Conservation (phyloP, 176 grass and related monocot genomes). For the Elymus sibiricus region DNA sequence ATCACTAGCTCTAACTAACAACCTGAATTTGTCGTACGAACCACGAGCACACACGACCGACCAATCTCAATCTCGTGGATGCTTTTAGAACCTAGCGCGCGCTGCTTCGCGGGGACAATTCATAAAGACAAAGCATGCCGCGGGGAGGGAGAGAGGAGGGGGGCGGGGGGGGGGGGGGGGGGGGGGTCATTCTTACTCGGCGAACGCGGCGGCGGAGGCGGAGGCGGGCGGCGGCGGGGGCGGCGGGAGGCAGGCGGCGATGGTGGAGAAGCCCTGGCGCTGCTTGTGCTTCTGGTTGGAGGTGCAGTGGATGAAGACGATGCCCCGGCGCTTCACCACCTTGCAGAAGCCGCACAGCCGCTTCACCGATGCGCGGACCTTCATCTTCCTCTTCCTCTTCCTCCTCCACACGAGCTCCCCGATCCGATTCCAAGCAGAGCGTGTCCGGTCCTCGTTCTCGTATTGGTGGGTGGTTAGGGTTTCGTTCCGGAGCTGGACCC, state of each 20-base stretch:
- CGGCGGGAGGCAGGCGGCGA: constrained; percentile 43
- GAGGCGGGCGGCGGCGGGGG: background rate
- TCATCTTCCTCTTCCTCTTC: constrained; percentile 44
- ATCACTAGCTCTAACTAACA: background rate
- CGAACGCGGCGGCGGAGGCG: constrained; percentile 20
- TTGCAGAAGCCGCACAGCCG: constrained; percentile 83
- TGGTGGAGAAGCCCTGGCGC: constrained; percentile 84
- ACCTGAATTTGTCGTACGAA: background rate
- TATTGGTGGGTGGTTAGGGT: background rate
- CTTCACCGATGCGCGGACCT: constrained; percentile 95
- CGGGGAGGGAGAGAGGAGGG: background rate
- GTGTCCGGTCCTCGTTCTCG: background rate
- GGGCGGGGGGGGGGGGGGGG: no score
- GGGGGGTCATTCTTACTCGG: constrained; percentile 25
- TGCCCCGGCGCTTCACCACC: constrained; percentile 89
- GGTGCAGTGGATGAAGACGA: constrained; percentile 77
- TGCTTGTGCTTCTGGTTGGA: constrained; percentile 97
- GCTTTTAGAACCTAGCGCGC: background rate
- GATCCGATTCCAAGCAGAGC: constrained; percentile 5
- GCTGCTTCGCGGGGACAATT: background rate
- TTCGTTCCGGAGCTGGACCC: background rate
- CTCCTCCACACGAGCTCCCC: background rate
- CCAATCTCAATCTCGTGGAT: background rate
- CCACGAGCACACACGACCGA: background rate
- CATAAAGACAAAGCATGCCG: background rate